Conservation (phyloP, 2,329 filamentous ascomycete species). For the Xylaria arbuscula region DNA sequence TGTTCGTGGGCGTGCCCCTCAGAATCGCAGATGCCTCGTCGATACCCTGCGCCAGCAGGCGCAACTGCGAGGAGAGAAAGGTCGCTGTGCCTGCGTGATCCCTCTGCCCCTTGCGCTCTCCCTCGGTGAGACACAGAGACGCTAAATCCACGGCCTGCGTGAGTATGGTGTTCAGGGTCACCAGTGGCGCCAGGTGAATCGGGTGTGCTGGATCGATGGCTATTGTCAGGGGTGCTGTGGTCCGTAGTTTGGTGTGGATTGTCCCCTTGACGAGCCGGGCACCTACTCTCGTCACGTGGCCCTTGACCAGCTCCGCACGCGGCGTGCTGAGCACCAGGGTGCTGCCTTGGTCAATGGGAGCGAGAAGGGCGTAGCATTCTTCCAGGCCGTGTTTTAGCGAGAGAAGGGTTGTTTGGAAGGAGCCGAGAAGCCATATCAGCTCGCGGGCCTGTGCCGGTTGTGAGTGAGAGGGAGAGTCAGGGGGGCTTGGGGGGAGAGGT, state of each 20-base stretch:
- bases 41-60: conserved; percentile 66
- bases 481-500: conserved; percentile 20
- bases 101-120: conserved; percentile 24
- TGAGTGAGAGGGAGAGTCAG: conserved; percentile 34
- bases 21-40: conserved; percentile 63
- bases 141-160: conserved; percentile 87
- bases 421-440: conserved; percentile 64
- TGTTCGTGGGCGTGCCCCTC: conserved; percentile 61
- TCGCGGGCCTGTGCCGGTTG: conserved; percentile 54
- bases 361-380: conserved; percentile 88
- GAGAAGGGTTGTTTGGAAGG: conserved; percentile 61
- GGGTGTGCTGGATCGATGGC: conserved; percentile 60
- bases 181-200: conserved; percentile 75
- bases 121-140: conserved; percentile 77
- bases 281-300: conserved; percentile 88
- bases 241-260: conserved; percentile 80
- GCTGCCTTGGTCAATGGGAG: conserved; percentile 84
- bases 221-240: conserved; percentile 66
- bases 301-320: conserved; percentile 90
- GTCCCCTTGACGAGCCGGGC: conserved; percentile 91
- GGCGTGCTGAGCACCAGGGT: conserved; percentile 90
- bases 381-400: conserved; percentile 75
- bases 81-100: conserved; percentile 58
- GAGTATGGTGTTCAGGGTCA: conserved; percentile 78
- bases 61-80: conserved; percentile 68